phyloP scores from a whole-genome alignment of 495 filamentous ascomycete genomes.

The Penicillium cataractarum region DNA sequence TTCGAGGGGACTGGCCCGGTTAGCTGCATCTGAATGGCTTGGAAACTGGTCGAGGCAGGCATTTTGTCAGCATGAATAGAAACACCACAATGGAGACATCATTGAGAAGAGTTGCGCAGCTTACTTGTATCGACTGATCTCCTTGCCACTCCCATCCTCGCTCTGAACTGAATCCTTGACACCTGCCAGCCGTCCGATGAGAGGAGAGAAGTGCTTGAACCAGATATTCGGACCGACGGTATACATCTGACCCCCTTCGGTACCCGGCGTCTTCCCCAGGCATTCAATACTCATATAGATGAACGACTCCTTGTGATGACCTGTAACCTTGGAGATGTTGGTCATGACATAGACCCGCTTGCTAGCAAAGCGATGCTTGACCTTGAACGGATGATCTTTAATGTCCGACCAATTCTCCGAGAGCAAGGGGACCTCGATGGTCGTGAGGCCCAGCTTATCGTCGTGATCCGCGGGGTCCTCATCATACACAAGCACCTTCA shows the following conservation, averaged over 20 bases:
- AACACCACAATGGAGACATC: not conserved
- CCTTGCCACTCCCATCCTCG: constrained; percentile 52
- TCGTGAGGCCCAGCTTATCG: constrained; percentile 83
- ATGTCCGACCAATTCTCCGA: constrained; percentile 70
- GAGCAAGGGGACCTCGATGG: constrained; percentile 61
- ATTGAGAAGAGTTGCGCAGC: constrained; percentile 24
- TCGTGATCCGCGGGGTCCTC: constrained; percentile 88
- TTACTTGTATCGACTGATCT: constrained; percentile 69
- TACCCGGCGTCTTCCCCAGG: constrained; percentile 70
- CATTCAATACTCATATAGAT: constrained; percentile 72
- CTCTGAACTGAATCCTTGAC: constrained; percentile 64
- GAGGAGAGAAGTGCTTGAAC: constrained; percentile 83
- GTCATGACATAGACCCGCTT: constrained; percentile 80
- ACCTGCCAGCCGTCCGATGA: constrained; percentile 81
- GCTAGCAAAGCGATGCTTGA: constrained; percentile 83
- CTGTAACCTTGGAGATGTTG: constrained; percentile 59
- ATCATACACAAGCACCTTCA: constrained; percentile 84
- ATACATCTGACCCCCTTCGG: constrained; percentile 76
- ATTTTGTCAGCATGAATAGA: constrained; percentile 6
- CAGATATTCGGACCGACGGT: constrained; percentile 76
- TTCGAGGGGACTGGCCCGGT: constrained; percentile 75
- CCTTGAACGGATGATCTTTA: constrained; percentile 63
- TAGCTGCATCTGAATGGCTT: constrained; percentile 91
- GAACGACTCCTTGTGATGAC: constrained; percentile 58
- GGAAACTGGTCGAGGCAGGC: constrained; percentile 63